Base-by-base conservation (phyloP, 805 yeast species). In the Metschnikowia shivogae region DNA sequence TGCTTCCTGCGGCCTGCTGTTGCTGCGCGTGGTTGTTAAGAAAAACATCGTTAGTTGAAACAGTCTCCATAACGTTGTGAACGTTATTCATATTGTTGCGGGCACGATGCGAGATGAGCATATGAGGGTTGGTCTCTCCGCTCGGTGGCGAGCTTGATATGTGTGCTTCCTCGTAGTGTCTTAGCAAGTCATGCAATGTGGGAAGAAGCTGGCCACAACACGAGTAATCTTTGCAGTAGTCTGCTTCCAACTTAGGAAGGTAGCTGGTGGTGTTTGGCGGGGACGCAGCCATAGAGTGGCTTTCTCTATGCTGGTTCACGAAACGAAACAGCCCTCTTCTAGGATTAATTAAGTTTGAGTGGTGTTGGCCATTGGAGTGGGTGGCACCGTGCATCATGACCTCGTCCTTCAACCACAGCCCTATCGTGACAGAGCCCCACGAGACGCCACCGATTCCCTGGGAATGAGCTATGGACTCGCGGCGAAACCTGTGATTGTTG, bases 401-500 rank as follows among this genome's bases (percentile, higher is more conserved):
- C 60, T 92, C 99, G 63, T 92, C 98, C 60, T 89, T 86, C 20
- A 92, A 72, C 99, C 99, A 92, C 12, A 93, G 83, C 11, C 97
- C 97, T 27, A 92, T 89, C 24, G 95, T 85, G 46, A 90, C 81
- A 3, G 96, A 89, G 19, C 98, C 98, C 97, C 97, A 92, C 7
- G 95, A 84, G 29, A 92, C 86, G 38, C 98, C 99, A 36, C 98
- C 98, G 84, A 93, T 87, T 9, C 98, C 98, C 62, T 89, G 96
- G 2, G 96, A 85, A 63, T 92, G 98, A 27, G 97, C 97, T 47
- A 93, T 81, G 46, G 90, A 82, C 58, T 92, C 98, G 52, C 97
- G 75, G 60, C 96, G 79, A 51, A 89, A 78, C 51, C 73, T 56
- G 31, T 63, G 61, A 49, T 56, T 60, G 56, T 66, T 68, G 53